phyloP scores from a whole-genome alignment of 495 filamentous ascomycete genomes.

The Aspergillus coremiiformis region DNA sequence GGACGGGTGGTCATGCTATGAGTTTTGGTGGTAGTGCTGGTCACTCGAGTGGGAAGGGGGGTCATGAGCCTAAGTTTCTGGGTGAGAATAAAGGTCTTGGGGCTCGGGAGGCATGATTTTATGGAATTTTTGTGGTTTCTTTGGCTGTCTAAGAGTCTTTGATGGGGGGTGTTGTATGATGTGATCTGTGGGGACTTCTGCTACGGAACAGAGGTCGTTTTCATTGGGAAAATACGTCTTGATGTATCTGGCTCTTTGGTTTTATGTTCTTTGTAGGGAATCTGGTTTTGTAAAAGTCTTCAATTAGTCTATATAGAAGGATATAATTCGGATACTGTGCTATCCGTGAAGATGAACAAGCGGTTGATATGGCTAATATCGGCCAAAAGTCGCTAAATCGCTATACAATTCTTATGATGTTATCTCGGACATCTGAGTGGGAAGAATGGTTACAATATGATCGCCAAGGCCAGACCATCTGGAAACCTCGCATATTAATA shows the following conservation, averaged over 20 bases:
- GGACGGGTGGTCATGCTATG: constrained; percentile 22
- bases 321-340: background rate
- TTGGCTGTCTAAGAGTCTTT: background rate
- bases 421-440: background rate
- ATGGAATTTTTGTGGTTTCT: background rate
- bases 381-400: background rate
- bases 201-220: background rate
- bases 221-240: background rate
- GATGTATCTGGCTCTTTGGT: background rate
- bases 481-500: background rate
- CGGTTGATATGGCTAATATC: background rate
- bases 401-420: background rate
- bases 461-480: background rate
- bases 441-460: background rate
- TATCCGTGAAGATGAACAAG: background rate
- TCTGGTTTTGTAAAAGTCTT: background rate
- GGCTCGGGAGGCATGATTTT: constrained; percentile 10
- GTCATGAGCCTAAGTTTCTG: constrained; percentile 34
- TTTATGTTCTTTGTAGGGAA: background rate
- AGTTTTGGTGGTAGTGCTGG: constrained; percentile 19
- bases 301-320: constrained; percentile 1
- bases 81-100: constrained; percentile 35
- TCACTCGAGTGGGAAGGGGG: constrained; percentile 32
- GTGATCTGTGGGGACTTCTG: background rate
- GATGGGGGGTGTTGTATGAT: background rate